Evolutionary conservation across 2,329 filamentous ascomycete species (phyloP), one percentile per base, ranked within the genome.

Genomic region (Coleophoma eucalyptorum): DNA sequence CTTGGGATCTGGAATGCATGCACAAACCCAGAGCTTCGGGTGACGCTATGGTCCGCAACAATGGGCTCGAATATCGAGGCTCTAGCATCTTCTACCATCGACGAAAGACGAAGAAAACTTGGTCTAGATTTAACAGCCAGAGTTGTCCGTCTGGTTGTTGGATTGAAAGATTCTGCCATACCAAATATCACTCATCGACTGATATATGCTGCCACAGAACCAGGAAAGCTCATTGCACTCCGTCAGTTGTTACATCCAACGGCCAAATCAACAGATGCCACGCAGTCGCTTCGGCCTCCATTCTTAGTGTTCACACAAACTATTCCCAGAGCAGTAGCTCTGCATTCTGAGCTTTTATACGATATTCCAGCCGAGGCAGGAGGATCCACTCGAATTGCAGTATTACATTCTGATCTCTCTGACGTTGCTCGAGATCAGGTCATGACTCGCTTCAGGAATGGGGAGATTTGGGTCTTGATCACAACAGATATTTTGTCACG

Each of bases 301-400:
- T 96, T 97, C 71, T 78, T 99, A 5, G 87, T 99, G 53, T 99
- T 99, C 69, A 94, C 93, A 0, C 94, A 99, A 71, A 97, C 93
- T 1, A 96, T 99, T 51, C 87, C 92, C 48, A 84, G 94, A 60
- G 94, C 94, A 1, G 82, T 87, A 32, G 91, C 94, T 5, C 79
- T 99, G 2, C 86, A 96, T 66, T 85, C 89, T 33, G 94, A 99
- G 68, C 80, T 99, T 31, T 86, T 90, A 55, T 99, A 96, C 71
- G 94, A 99, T 65, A 96, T 99, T 43, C 91, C 94, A 0, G 77
- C 87, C 0, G 86, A 91, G 67, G 93, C 92, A 5, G 92, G 92
- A 40, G 92, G 92, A 15, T 84, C 88, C 2, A 80, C 86, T 1
- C 84, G 94, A 38, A 89, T 97, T 51, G 93, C 92, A 0, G 90